phyloP scores from a whole-genome alignment of 2,329 filamentous ascomycete genomes.

The Phialophora expanda region DNA sequence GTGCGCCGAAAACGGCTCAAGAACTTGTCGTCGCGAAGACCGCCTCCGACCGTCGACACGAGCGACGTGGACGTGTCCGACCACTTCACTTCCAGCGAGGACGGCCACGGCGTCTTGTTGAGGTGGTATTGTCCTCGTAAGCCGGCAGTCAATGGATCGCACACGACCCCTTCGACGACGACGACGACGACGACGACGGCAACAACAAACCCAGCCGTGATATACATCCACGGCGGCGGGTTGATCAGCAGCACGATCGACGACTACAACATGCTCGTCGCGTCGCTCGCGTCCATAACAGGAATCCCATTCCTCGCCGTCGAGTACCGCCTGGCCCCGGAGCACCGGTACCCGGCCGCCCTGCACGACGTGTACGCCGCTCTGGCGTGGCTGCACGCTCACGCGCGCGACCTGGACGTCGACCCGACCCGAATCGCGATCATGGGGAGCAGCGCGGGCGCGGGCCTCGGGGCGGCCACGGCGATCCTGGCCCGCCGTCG shows the following conservation, averaged over 20 bases:
- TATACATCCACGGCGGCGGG: slow-evolving; percentile 42
- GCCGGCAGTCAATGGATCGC: not conserved
- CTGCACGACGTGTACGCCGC: slow-evolving; percentile 42
- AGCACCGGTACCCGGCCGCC: slow-evolving; percentile 38
- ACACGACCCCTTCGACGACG: not conserved
- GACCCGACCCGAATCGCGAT: slow-evolving; percentile 50
- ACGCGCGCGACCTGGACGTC: slow-evolving; percentile 50
- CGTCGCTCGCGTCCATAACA: slow-evolving; percentile 32
- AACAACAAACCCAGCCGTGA: slow-evolving; percentile 31
- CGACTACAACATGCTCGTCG: slow-evolving; percentile 28
- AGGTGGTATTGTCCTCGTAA: not conserved
- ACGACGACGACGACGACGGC: not conserved
- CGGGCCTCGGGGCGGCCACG: slow-evolving; percentile 49
- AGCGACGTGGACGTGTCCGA: not conserved
- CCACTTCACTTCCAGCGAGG: not conserved
- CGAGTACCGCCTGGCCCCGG: slow-evolving; percentile 41
- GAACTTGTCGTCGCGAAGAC: not conserved
- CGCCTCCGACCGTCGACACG: not conserved
- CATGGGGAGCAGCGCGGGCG: slow-evolving; percentile 54
- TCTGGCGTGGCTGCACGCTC: slow-evolving; percentile 47
- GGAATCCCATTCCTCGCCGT: slow-evolving; percentile 40
- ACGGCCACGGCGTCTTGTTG: not conserved
- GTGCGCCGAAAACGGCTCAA: not conserved
- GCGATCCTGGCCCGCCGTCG: slow-evolving; percentile 49
- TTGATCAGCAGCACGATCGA: slow-evolving; percentile 37